These are phyloP conservation scores for Phytophthora tubulina DNA, from an alignment of 352 stramenopile species.

Conservation along the genomic window DNA sequence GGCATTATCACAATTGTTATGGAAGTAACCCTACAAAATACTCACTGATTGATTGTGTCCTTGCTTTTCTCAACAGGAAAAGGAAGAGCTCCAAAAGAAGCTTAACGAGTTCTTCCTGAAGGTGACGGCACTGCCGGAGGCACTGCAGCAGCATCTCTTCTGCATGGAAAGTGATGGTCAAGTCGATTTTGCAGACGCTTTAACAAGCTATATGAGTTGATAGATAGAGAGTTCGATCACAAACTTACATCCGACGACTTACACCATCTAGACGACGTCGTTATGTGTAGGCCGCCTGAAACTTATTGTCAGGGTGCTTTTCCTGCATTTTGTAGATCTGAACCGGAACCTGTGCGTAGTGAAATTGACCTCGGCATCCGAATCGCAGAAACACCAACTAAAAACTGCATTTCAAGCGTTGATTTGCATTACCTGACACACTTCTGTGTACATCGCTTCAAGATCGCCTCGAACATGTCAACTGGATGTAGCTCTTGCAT, in stretches of 20 bases:
- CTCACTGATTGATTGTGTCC: not conserved
- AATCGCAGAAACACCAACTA: too few relatives aligned
- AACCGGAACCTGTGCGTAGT: too few relatives aligned
- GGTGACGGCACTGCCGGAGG: conserved; percentile 68
- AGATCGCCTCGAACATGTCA: conserved; percentile 39
- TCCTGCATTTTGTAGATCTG: too few relatives aligned
- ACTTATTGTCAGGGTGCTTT: too few relatives aligned
- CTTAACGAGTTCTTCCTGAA: conserved; percentile 84
- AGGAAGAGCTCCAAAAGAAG: conserved; percentile 83
- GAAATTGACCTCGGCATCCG: too few relatives aligned
- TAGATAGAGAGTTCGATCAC: conserved; percentile 36
- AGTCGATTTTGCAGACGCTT: conserved; percentile 79
- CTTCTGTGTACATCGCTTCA: conserved; percentile 54
- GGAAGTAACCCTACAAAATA: not conserved
- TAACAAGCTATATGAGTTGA: conserved; percentile 80
- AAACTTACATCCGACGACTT: not conserved
- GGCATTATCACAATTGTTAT: not conserved
- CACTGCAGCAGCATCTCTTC: conserved; percentile 82
- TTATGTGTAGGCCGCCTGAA: too few relatives aligned
- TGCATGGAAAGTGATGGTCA: conserved; percentile 46
- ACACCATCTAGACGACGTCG: too few relatives aligned
- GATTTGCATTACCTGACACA: conserved; percentile 43
- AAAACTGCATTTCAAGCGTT: not conserved
- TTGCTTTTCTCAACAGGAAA: conserved; percentile 55
- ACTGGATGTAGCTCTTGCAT: conserved; percentile 55